phyloP scores from a whole-genome alignment of 2,329 filamentous ascomycete genomes.

The Aspergillus carbonarius region DNA sequence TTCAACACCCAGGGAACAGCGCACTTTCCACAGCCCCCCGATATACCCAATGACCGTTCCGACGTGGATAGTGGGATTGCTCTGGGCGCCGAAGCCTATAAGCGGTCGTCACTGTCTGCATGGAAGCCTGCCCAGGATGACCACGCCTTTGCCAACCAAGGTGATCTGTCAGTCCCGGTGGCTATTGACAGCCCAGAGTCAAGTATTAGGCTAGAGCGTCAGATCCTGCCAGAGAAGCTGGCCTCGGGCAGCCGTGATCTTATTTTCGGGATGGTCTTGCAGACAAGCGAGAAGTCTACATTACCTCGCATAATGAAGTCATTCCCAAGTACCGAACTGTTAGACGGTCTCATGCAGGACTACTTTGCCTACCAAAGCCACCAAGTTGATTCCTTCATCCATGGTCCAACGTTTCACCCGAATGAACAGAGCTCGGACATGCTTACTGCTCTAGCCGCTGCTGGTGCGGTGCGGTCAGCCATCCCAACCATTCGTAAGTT shows the following conservation, averaged over 20 bases:
- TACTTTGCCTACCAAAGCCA: constrained; percentile 32
- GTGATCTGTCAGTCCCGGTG: constrained; percentile 28
- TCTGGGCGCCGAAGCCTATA: constrained; percentile 29
- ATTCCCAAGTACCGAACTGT: constrained; percentile 41
- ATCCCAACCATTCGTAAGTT: constrained; percentile 41
- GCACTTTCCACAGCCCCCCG: constrained; percentile 7
- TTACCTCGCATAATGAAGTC: constrained; percentile 52
- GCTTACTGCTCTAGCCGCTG: constrained; percentile 38
- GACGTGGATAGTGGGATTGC: constrained; percentile 28
- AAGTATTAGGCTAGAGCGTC: constrained; percentile 13
- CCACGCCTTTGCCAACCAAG: constrained; percentile 27
- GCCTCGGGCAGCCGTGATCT: constrained; percentile 53
- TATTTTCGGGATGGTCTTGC: constrained; percentile 63
- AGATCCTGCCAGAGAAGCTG: constrained; percentile 25
- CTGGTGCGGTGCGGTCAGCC: constrained; percentile 39
- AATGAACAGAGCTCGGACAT: constrained; percentile 39
- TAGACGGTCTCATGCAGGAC: constrained; percentile 43
- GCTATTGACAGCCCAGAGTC: constrained; percentile 25
- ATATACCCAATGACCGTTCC: constrained; percentile 16
- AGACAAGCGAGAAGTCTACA: constrained; percentile 54
- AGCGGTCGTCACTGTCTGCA: constrained; percentile 29
- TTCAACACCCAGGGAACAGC: constrained; percentile 23
- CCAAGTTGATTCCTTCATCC: constrained; percentile 45
- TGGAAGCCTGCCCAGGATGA: constrained; percentile 29
- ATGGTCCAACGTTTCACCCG: constrained; percentile 39